Evolutionary conservation across 2,329 filamentous ascomycete genomes (phyloP).

Genomic region (Phyllosticta paracitricarpa): DNA sequence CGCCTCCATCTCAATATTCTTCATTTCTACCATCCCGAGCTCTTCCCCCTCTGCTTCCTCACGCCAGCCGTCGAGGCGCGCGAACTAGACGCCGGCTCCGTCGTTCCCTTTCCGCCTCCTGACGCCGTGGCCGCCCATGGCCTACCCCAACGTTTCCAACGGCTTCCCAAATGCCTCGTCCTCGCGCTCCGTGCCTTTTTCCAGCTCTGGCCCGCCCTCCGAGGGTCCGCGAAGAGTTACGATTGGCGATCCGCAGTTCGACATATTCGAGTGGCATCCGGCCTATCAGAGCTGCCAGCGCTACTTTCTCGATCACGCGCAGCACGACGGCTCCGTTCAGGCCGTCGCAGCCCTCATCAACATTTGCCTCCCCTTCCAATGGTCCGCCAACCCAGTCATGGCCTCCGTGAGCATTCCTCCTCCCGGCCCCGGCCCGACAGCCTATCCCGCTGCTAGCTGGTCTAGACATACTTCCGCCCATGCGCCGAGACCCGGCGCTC

Average conservation of each 20-base stretch:
- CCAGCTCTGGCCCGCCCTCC: conserved; percentile 4
- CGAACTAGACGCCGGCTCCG: not conserved
- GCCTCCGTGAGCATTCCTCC: conserved; percentile 24
- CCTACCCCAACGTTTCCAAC: conserved; percentile 8
- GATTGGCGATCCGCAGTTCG: conserved; percentile 45
- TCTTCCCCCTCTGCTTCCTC: not conserved
- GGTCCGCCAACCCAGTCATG: conserved; percentile 40
- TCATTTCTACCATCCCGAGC: not conserved
- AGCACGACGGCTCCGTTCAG: conserved; percentile 73
- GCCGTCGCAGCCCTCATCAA: conserved; percentile 85
- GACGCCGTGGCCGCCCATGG: conserved; percentile 4
- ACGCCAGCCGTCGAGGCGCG: not conserved
- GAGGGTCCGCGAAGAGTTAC: conserved; percentile 13
- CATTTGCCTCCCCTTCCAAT: conserved; percentile 82
- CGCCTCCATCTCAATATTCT: not conserved
- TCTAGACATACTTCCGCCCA: conserved; percentile 31
- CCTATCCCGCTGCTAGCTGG: conserved; percentile 25
- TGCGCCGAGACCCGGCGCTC: conserved; percentile 26
- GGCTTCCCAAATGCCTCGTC: conserved; percentile 9
- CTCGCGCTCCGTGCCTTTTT: conserved; percentile 8
- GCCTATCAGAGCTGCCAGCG: conserved; percentile 81
- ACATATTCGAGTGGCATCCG: conserved; percentile 88
- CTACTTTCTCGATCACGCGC: conserved; percentile 86
- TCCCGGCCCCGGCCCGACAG: conserved; percentile 17
- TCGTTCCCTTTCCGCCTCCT: not conserved